Evolutionary conservation across 2,329 filamentous ascomycete genomes (phyloP), one percentile per base, ranked within the genome.

Genomic region (Pseudogymnoascus sp.): DNA sequence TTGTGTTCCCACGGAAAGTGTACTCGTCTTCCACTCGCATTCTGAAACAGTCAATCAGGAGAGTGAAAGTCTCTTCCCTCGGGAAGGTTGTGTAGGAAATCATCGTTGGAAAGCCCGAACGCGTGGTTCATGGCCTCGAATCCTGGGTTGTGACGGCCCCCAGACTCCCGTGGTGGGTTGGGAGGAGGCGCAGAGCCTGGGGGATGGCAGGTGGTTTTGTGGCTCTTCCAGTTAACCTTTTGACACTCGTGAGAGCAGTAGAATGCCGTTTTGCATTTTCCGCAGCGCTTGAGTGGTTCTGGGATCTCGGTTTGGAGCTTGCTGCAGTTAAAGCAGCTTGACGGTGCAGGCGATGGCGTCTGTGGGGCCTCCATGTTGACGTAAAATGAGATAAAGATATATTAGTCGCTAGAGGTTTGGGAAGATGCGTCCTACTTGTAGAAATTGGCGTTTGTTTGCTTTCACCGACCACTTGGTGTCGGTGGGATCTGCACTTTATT

Each of bases 221-320:
- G 70, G 15, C n/a, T 38, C 62, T 69, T 68, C 64, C 67, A 71
- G 37, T 71, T 56, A 4, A 35, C 59, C 42, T 65, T 66, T 59
- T 72, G 69, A 60, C 71, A 72, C 19, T 67, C 67, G 11, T 62
- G 66, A 1, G 67, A 68, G 65, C 70, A 73, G 53, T 73, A 72
- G 44, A 63, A 60, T 1, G 63, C 60, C 31, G 66, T 67, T 56
- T 64, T 66, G 62, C 70, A 73, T 46, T 67, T 67, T 21, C 59
- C 33, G 50, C 69, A 72, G 4, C 61, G 65, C 56, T 67, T 69
- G 15, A 68, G 59, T 1, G n/a, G n/a, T 26, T 53, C 3, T 33
- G 26, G 10, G 4, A 31, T 2, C 26, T 56, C 46, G 26, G 26
- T 33, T 33, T 56, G 26, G 29, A 33, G 26, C n/a, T 33, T 56